Evolutionary conservation across 2,329 filamentous ascomycete species (phyloP), one percentile per base, ranked within the genome.

Genomic region (Exophiala alcalophila): DNA sequence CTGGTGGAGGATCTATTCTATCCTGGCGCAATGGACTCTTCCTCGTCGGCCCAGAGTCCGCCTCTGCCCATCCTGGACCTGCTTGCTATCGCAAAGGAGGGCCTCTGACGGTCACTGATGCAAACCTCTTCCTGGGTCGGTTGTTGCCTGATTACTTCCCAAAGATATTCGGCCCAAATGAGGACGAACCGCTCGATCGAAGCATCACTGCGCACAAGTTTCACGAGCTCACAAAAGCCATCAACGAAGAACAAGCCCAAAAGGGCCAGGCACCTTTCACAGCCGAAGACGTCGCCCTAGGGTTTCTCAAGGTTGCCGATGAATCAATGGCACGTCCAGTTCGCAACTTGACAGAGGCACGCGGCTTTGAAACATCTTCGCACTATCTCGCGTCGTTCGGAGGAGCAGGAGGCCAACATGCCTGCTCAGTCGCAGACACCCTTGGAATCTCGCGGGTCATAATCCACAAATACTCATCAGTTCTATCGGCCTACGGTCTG

Each of bases 1-100:
- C 86, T 3, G 86, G 86, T 30, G 87, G 87, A 4, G 57, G 57
- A 14, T 57, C 54, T 12, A 55, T 61, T 28, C 72, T 94, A 2
- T 91, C 91, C 65, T 92, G 86, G 73, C 78, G 76, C 49, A 92
- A 94, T 52, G 86, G 89, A 0, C 70, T 94, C 0, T 95, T 96
- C 53, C 84, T 90, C 0, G 89, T 95, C 3, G 90, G 90, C 0
- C 90, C 90, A 0, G 88, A 94, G 59, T 92, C 86, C 5, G 90
- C 89, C 1, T 84, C 86, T 20, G 89, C 90, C 2, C 87, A 94
- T 57, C 90, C 90, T 0, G 90, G 90, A 0, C 90, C 90, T 7
- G 87, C 87, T 1, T 95, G 89, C 55, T 96, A 95, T 64, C 78
- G 89, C 21, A 95, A 95, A 64, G 86, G 84, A 0, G 90, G 90